Conservation (phyloP, 257 asterid genomes). For the Gardenia jasminoides region DNA sequence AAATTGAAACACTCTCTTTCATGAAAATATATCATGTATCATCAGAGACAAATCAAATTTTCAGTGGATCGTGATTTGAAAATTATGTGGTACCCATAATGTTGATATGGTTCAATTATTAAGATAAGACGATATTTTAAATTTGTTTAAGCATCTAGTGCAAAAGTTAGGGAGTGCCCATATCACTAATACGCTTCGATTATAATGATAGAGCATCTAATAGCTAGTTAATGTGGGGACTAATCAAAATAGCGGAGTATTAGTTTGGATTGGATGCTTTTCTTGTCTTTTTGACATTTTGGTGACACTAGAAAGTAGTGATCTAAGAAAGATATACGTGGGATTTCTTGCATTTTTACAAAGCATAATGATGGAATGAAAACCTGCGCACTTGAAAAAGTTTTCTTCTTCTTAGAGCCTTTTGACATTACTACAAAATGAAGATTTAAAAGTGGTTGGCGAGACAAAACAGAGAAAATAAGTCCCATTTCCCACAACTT, state of each 20-base stretch:
- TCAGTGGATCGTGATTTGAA: not conserved
- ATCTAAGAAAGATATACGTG: conserved; percentile 21
- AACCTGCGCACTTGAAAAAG: conserved; percentile 28
- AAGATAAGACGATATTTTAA: not conserved
- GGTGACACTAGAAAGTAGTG: conserved; percentile 24
- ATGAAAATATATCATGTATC: too few relatives aligned
- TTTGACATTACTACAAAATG: conserved; percentile 26
- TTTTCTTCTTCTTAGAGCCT: conserved; percentile 18
- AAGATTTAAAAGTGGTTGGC: conserved; percentile 28
- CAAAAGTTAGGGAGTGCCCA: not conserved
- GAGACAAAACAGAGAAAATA: conserved; percentile 26
- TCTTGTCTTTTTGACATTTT: conserved; percentile 33
- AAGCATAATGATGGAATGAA: conserved; percentile 33
- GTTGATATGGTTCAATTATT: not conserved
- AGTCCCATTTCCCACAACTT: conserved; percentile 42
- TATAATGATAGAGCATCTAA: conserved; percentile 4
- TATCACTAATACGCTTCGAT: conserved; percentile 7
- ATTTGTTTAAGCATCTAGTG: not conserved
- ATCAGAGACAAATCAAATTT: not conserved
- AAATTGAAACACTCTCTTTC: too few relatives aligned
- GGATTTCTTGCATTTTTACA: conserved; percentile 2
- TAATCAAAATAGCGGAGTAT: conserved; percentile 14
- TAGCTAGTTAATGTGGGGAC: conserved; percentile 33
- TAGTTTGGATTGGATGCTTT: conserved; percentile 53
- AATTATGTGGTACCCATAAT: not conserved